Evolutionary conservation across 306 rosid genomes (phyloP).

Genomic region (Castanea mollissima): DNA sequence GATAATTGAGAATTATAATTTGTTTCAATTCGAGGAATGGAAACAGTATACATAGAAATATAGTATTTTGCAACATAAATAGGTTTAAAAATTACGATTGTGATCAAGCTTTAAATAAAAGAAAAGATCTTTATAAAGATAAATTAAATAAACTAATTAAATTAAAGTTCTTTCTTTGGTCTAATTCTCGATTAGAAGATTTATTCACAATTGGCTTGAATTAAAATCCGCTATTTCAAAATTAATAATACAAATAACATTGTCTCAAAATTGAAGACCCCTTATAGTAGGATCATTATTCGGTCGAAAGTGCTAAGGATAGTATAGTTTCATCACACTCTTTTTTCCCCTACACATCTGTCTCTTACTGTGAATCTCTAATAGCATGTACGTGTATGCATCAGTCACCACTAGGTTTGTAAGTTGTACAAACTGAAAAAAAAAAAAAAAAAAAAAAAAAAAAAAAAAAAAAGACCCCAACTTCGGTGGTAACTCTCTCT

Average conservation of each 20-base stretch:
- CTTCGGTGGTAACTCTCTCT: constrained; percentile 2
- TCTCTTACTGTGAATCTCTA: constrained; percentile 16
- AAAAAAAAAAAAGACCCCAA: constrained; percentile 22
- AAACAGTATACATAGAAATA: too few species aligned
- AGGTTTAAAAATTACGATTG: too few species aligned
- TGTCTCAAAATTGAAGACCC: background rate
- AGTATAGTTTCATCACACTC: constrained; percentile 18
- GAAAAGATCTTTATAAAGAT: too few species aligned
- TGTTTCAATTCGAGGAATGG: too few species aligned
- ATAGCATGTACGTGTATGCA: background rate
- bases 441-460: constrained; percentile 17
- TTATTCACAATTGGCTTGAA: background rate
- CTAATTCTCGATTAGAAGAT: too few species aligned
- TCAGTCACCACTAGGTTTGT: background rate
- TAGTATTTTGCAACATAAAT: too few species aligned
- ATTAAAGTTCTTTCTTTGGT: too few species aligned
- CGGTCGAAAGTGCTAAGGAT: background rate
- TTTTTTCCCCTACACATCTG: constrained; percentile 15
- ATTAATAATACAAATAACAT: background rate
- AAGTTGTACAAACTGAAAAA: constrained; percentile 4
- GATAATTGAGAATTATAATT: too few species aligned
- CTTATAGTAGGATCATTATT: background rate
- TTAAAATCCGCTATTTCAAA: background rate
- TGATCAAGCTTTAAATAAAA: too few species aligned
- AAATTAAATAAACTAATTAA: too few species aligned